Conservation (phyloP, 2,329 filamentous ascomycete genomes). For the Alternaria triticimaculans region DNA sequence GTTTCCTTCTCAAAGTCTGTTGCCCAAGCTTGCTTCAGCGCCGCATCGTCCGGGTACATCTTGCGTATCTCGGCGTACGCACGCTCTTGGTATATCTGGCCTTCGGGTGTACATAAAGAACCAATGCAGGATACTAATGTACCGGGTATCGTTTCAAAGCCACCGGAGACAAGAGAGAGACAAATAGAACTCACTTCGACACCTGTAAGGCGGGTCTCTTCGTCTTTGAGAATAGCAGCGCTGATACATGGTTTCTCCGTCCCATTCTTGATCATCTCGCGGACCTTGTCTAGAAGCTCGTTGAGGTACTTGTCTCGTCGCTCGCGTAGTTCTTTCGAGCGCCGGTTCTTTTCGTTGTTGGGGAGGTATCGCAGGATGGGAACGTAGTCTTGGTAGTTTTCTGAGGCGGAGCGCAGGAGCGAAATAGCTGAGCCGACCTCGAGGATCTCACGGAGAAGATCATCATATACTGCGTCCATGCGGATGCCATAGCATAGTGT, state of each 20-base stretch:
- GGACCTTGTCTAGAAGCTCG: conserved; percentile 57
- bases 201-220: conserved; percentile 60
- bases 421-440: conserved; percentile 61
- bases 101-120: conserved; percentile 56
- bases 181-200: conserved; percentile 63
- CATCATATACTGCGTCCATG: conserved; percentile 62
- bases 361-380: conserved; percentile 59
- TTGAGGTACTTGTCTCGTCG: conserved; percentile 60
- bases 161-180: conserved; percentile 60
- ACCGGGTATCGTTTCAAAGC: conserved; percentile 63
- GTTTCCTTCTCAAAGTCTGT: conserved; percentile 55
- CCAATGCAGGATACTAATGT: conserved; percentile 61
- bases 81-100: conserved; percentile 60
- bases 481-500: conserved; percentile 63
- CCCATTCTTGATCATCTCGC: conserved; percentile 59
- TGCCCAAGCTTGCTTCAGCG: conserved; percentile 57
- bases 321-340: conserved; percentile 56
- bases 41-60: conserved; percentile 48
- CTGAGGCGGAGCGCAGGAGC: conserved; percentile 58
- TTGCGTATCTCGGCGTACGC: conserved; percentile 61
- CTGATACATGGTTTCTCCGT: conserved; percentile 63
- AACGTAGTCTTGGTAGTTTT: conserved; percentile 63
- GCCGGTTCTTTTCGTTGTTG: conserved; percentile 59
- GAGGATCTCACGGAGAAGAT: conserved; percentile 59
- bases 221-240: conserved; percentile 61